Conservation (phyloP, 2,329 filamentous ascomycete genomes). For the Decorospora gaudefroyi region DNA sequence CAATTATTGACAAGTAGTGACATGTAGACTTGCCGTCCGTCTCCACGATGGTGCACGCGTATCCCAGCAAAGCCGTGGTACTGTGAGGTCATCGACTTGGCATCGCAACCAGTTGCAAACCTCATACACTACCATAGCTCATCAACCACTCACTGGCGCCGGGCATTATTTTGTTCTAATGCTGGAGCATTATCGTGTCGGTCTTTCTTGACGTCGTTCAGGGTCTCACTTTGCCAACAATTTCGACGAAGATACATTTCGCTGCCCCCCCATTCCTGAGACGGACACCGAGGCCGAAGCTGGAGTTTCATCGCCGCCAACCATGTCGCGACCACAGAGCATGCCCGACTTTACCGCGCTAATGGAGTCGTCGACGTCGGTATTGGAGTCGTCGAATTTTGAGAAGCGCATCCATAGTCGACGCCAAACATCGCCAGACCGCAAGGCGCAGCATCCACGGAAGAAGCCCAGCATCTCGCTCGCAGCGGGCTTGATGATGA, state of each 20-base stretch:
- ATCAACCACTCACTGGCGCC: constrained; percentile 6
- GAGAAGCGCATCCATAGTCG: constrained; percentile 30
- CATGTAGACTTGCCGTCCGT: constrained; percentile 2
- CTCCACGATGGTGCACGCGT: constrained; percentile 5
- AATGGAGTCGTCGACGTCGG: constrained; percentile 36
- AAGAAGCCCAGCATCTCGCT: constrained; percentile 44
- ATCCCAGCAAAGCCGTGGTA: constrained; percentile 13
- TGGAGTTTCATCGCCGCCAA: not conserved
- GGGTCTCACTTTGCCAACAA: constrained; percentile 13
- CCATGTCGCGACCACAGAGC: constrained; percentile 41
- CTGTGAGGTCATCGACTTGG: constrained; percentile 46
- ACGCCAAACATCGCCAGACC: constrained; percentile 28
- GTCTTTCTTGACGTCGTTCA: constrained; percentile 15
- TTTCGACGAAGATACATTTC: constrained; percentile 16
- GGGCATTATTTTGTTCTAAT: constrained; percentile 8
- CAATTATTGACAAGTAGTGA: constrained; percentile 1
- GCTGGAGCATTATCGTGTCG: not conserved
- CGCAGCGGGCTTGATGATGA: constrained; percentile 46
- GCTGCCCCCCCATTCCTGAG: constrained; percentile 10
- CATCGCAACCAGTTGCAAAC: constrained; percentile 32
- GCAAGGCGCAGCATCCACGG: constrained; percentile 24
- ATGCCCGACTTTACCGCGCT: constrained; percentile 44
- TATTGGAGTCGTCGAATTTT: constrained; percentile 28
- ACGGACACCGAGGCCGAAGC: not conserved
- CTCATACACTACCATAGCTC: constrained; percentile 20